Conservation (phyloP, 129 eudicot genomes). For the Scalesia atractyloides region DNA sequence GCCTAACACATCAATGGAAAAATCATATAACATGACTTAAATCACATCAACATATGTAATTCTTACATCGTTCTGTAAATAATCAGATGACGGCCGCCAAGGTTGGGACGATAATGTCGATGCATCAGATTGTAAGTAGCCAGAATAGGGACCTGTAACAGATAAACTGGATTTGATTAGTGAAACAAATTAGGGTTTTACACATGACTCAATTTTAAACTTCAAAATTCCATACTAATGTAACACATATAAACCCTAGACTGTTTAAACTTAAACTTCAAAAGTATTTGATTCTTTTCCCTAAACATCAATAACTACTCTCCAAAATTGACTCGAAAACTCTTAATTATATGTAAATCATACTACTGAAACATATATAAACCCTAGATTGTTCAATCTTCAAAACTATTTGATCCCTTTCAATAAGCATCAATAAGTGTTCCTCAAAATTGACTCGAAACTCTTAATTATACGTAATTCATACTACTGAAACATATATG, state of each 20-base stretch:
- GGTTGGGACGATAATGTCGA: conserved; percentile 40
- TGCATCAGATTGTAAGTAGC: conserved; percentile 48
- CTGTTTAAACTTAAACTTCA: too few relatives aligned
- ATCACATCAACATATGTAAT: background rate
- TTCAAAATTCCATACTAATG: background rate
- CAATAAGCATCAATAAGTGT: too few relatives aligned
- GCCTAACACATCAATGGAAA: conserved; percentile 10
- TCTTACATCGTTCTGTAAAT: conserved; percentile 59
- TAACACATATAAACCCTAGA: background rate
- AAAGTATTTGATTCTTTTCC: too few relatives aligned
- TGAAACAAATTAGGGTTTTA: background rate
- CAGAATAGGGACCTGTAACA: conserved; percentile 44
- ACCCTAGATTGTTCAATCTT: too few relatives aligned
- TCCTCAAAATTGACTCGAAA: too few relatives aligned
- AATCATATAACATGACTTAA: background rate
- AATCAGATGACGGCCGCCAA: conserved; percentile 43
- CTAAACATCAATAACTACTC: too few relatives aligned
- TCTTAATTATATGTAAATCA: too few relatives aligned
- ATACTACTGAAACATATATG: background rate
- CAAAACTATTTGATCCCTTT: too few relatives aligned
- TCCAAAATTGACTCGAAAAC: too few relatives aligned
- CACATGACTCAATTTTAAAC: background rate
- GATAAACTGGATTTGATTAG: background rate
- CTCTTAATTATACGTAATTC: too few relatives aligned
- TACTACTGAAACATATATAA: conserved; percentile 12